Base-by-base conservation (phyloP, 169 alveolate species). In the Cryptosporidium felis region DNA sequence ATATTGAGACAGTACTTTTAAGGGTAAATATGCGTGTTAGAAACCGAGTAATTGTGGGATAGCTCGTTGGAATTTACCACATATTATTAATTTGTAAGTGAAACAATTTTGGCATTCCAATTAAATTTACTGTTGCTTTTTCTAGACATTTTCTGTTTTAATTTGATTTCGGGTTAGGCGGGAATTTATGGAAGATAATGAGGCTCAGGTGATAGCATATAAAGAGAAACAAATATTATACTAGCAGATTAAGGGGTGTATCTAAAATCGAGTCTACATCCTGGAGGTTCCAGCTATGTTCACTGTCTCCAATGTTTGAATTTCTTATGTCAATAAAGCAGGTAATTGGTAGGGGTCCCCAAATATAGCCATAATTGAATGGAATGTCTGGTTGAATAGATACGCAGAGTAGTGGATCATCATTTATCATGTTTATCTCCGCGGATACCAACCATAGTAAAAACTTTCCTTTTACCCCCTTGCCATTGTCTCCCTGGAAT, bases 281-380 rank as follows among this genome's bases (percentile, higher is more conserved):
- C 21, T 74, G 85, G 5, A 58, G 38, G 32, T 18, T 49, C 34
- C n/a, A 18, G 0, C 56, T 28, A 28, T 30, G 16, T 45, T 66
- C 82, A n/a, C 26, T 10, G 41, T 56, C 32, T 5, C 42, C 61
- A n/a, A 4, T 18, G 6, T 23, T 23, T 9, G 49, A 28, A 34
- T 10, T 40, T 16, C 21, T 42, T 21, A 56, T 67, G 30, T 74
- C 85, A 36, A 56, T 74, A 53, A 74, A 74, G 58, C 85, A 74
- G 0, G 85, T 74, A 74, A 74, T 74, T 40, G 85, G 85, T 3
- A 74, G 44, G 8, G 85, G 85, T 0, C 67, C 85, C 85, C 85
- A 74, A 6, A 74, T 53, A n/a, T 53, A 74, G 5, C 85, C 85
- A 5, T 56, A 36, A 16, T 74, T 74, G 44, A 74, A 74, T 28